These are phyloP conservation scores for Didymella pinodella DNA, from an alignment of 2,329 filamentous ascomycete genomes.

Conservation along the genomic window DNA sequence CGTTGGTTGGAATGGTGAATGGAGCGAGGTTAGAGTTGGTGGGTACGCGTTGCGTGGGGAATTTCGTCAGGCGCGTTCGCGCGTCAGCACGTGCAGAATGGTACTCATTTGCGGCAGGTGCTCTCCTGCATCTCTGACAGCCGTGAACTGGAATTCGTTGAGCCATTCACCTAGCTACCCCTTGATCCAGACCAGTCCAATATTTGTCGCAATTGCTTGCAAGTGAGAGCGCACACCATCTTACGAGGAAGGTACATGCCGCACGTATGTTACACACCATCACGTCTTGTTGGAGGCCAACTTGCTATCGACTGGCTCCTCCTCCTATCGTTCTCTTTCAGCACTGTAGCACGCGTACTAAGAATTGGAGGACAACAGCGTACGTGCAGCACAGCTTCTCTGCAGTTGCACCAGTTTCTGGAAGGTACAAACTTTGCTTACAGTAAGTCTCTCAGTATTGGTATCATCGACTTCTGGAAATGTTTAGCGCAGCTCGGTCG, in stretches of 20 bases:
- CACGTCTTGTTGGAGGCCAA: too few relatives aligned
- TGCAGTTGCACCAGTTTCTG: not conserved
- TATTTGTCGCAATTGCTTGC: too few relatives aligned
- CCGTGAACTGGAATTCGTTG: too few relatives aligned
- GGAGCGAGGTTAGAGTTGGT: slow-evolving; percentile 1
- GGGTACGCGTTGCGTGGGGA: slow-evolving; percentile 14
- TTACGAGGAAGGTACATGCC: too few relatives aligned
- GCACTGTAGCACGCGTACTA: not conserved
- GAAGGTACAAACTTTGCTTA: not conserved
- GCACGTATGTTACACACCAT: too few relatives aligned
- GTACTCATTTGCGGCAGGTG: too few relatives aligned
- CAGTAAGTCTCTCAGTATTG: not conserved
- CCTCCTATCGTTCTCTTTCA: not conserved
- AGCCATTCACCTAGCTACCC: too few relatives aligned
- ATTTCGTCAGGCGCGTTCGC: slow-evolving; percentile 23
- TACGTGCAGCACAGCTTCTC: not conserved
- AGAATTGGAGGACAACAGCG: not conserved
- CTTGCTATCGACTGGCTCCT: not conserved
- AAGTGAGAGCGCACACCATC: too few relatives aligned
- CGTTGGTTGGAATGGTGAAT: not conserved
- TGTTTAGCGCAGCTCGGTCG: too few relatives aligned
- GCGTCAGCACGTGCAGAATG: slow-evolving; percentile 29
- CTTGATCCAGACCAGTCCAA: too few relatives aligned
- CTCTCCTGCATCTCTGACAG: too few relatives aligned
- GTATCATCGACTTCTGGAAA: not conserved